Conservation (phyloP, 148 eudicot species). For the Chenopodium quinoa region DNA sequence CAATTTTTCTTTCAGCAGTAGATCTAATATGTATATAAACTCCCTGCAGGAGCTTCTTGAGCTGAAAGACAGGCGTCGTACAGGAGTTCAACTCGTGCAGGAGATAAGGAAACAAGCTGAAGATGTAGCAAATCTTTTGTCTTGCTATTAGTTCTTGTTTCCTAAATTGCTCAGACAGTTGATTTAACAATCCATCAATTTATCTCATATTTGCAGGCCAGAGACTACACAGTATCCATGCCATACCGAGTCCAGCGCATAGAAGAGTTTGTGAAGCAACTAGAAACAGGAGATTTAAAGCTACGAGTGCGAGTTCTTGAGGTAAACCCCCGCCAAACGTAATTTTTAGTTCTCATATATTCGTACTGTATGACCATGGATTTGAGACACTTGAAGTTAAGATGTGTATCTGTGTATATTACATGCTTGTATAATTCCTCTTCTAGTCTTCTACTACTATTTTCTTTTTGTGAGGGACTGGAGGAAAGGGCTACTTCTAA, state of each 20-base stretch:
- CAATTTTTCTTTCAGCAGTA: background rate
- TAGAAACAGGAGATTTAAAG: conserved; percentile 87
- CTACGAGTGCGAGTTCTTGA: conserved; percentile 95
- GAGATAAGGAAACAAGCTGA: conserved; percentile 93
- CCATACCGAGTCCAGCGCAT: conserved; percentile 89
- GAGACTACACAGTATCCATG: conserved; percentile 83
- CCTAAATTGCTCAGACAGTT: background rate
- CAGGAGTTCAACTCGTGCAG: conserved; percentile 72
- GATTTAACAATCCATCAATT: background rate
- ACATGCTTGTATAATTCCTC: background rate
- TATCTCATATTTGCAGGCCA: conserved; percentile 50
- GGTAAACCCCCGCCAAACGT: conserved; percentile 39
- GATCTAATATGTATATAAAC: conserved; percentile 20
- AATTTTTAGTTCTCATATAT: background rate
- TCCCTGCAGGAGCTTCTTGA: conserved; percentile 88
- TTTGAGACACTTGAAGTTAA: background rate
- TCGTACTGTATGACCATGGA: background rate
- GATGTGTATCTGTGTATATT: background rate
- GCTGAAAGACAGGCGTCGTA: conserved; percentile 57
- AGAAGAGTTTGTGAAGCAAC: conserved; percentile 86
- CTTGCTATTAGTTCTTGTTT: conserved; percentile 4
- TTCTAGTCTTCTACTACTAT: background rate
- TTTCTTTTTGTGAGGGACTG: background rate
- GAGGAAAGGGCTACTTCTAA: background rate
- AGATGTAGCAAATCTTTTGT: conserved; percentile 53